phyloP scores from a whole-genome alignment of 345 rosid genomes.

The Turnera subulata region DNA sequence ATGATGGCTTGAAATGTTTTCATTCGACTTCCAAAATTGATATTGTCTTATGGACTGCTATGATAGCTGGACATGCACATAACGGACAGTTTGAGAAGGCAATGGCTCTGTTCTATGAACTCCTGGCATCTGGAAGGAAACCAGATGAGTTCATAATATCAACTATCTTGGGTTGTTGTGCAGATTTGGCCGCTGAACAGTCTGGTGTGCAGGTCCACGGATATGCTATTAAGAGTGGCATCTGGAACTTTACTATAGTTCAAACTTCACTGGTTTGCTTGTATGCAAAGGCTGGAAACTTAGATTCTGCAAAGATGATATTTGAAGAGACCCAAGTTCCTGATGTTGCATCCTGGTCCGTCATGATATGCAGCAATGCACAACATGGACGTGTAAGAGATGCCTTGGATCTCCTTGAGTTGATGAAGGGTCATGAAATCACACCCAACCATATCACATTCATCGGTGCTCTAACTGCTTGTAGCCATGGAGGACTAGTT shows the following conservation, averaged over 20 bases:
- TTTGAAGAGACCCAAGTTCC: conserved; percentile 36
- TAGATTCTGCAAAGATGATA: conserved; percentile 26
- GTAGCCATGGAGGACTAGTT: conserved; percentile 52
- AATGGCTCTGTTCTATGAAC: conserved; percentile 37
- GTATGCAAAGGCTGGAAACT: conserved; percentile 51
- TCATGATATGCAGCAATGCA: conserved; percentile 45
- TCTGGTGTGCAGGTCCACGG: conserved; percentile 49
- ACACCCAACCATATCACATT: conserved; percentile 40
- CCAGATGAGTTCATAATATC: conserved; percentile 52
- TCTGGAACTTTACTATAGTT: conserved; percentile 35
- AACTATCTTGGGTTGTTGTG: conserved; percentile 48
- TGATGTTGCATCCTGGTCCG: conserved; percentile 48
- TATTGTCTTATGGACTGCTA: conserved; percentile 49
- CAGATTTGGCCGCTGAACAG: conserved; percentile 39
- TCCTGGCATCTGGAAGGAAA: conserved; percentile 30
- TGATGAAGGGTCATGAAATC: conserved; percentile 29
- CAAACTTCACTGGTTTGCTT: conserved; percentile 45
- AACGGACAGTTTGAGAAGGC: conserved; percentile 44
- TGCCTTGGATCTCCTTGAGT: conserved; percentile 37
- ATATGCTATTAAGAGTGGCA: conserved; percentile 39
- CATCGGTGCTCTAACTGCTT: conserved; percentile 44
- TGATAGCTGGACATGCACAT: conserved; percentile 40
- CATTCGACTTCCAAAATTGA: conserved; percentile 34
- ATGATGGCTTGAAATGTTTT: conserved; percentile 46
- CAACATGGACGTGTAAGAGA: conserved; percentile 44